Percentiles rank a stretch among this genome's conserved stretches.
These are phyloP conservation scores for Tuber borchii DNA, from an alignment of 495 filamentous ascomycete species.

Conservation along the genomic window DNA sequence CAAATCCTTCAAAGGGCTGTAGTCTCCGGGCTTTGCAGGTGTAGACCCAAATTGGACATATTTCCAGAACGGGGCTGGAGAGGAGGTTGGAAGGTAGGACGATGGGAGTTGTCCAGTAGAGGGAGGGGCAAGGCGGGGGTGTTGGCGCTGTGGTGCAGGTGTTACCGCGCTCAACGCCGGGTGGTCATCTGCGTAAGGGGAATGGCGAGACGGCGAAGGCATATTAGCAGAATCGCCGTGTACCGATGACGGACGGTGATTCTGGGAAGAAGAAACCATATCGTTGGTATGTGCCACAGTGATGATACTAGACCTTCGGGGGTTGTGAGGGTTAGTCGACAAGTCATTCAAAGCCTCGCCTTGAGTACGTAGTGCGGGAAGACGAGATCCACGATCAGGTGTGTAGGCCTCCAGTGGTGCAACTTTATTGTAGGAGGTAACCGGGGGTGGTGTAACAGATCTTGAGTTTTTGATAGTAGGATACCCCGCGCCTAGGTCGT, in stretches of 20 bases:
- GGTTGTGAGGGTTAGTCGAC: constrained; percentile 20
- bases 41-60: constrained; percentile 72
- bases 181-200: constrained; percentile 51
- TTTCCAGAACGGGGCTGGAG: constrained; percentile 96
- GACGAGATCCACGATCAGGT: constrained; percentile 51
- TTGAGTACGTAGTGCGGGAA: constrained; percentile 47
- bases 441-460: constrained; percentile 48
- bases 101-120: constrained; percentile 82
- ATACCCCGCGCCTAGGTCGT: constrained; percentile 31
- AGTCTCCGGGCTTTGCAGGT: constrained; percentile 59
- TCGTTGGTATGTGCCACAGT: constrained; percentile 36
- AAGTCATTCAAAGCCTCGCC: constrained; percentile 43
- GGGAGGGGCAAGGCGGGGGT: constrained; percentile 77
- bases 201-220: constrained; percentile 38
- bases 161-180: constrained; percentile 63
- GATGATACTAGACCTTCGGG: constrained; percentile 25
- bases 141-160: constrained; percentile 74
- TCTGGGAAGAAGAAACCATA: constrained; percentile 51
- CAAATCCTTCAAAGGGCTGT: constrained; percentile 54
- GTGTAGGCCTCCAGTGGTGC: constrained; percentile 51
- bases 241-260: constrained; percentile 45
- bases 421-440: constrained; percentile 44
- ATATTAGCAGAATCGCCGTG: constrained; percentile 43
- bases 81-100: constrained; percentile 90
- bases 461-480: constrained; percentile 44